A percentile compares a stretch with the other conserved stretches of the same genome.
phyloP scores from a whole-genome alignment of 2,329 filamentous ascomycete species.

The Arachnopeziza araneosa region DNA sequence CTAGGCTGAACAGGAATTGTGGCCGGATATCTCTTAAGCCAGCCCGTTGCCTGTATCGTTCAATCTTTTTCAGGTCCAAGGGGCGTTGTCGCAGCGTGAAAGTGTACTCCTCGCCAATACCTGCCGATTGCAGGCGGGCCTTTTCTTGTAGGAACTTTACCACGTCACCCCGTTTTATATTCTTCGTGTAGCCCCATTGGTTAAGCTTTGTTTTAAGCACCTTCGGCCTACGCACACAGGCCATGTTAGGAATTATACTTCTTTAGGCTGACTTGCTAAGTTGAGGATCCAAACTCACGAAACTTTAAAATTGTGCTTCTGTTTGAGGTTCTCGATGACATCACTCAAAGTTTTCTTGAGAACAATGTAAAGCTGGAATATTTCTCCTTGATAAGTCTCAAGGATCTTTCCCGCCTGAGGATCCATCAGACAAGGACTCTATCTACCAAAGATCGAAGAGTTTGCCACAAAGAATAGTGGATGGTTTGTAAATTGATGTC shows the following conservation, averaged over 20 bases:
- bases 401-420: background rate
- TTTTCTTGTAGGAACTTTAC: background rate
- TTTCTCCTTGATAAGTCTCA: background rate
- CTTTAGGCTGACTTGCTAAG: background rate
- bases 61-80: background rate
- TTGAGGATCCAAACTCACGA: background rate
- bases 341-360: background rate
- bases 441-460: background rate
- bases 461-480: background rate
- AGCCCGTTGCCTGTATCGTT: background rate
- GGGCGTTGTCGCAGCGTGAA: background rate
- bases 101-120: background rate
- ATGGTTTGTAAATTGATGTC: background rate
- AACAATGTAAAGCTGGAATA: background rate
- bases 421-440: background rate
- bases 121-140: background rate
- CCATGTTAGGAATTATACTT: background rate
- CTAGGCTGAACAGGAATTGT: background rate
- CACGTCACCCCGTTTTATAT: background rate
- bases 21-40: background rate
- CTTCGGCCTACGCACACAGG: background rate
- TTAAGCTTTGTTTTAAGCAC: background rate
- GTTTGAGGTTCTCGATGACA: background rate
- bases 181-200: background rate
- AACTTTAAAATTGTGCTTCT: background rate